phyloP scores from a whole-genome alignment of 768 basidiomycete genomes.

The Vishniacozyma victoriae region DNA sequence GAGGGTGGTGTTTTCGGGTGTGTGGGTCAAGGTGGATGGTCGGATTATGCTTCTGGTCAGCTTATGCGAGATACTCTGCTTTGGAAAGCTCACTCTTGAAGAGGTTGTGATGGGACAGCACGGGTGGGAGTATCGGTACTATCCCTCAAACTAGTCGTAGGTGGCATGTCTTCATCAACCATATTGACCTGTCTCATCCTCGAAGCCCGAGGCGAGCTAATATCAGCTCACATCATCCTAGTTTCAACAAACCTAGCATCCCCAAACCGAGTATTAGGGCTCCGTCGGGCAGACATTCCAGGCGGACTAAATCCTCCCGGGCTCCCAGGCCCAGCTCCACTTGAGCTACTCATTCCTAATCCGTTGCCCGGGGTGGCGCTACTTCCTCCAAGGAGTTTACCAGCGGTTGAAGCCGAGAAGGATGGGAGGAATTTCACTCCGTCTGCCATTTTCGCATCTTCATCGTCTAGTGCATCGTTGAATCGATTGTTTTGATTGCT shows the following conservation, averaged over 20 bases:
- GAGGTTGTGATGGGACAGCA: no score
- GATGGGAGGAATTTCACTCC: slow-evolving; percentile 33
- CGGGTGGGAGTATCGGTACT: slow-evolving; percentile 6
- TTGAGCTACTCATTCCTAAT: background rate
- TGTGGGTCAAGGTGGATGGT: slow-evolving; percentile 21
- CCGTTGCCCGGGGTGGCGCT: slow-evolving; percentile 1
- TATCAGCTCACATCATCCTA: no score
- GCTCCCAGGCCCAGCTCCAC: background rate
- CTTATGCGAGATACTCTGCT: background rate
- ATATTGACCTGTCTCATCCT: background rate
- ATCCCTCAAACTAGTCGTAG: slow-evolving; percentile 29
- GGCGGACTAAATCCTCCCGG: slow-evolving; percentile 6
- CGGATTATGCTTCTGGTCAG: no score
- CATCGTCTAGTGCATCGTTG: slow-evolving; percentile 35
- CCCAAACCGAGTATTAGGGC: slow-evolving; percentile 14
- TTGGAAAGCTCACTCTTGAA: no score
- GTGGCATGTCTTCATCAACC: slow-evolving; percentile 38
- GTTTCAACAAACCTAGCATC: no score
- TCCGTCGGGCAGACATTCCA: slow-evolving; percentile 10
- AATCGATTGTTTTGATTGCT: slow-evolving; percentile 7
- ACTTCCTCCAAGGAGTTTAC: slow-evolving; percentile 27
- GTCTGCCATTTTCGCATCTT: slow-evolving; percentile 34
- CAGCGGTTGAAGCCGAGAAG: slow-evolving; percentile 33
- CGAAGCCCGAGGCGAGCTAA: slow-evolving; percentile 7
- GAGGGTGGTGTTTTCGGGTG: slow-evolving; percentile 22